Base-by-base conservation (phyloP, 2,329 filamentous ascomycete species). In the Penicillium brevicompactum region DNA sequence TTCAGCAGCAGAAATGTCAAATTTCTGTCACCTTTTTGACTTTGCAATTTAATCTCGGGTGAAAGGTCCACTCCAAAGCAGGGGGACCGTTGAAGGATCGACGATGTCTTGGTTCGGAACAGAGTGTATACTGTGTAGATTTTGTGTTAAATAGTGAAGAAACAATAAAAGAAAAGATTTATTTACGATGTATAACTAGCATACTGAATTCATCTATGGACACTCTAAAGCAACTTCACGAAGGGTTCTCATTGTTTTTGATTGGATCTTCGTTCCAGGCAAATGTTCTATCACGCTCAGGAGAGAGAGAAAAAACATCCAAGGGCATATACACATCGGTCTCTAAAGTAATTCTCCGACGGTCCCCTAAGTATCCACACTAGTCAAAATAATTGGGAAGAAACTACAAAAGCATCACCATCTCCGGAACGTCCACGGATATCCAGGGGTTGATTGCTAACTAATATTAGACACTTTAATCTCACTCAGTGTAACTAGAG, bases 41-140 rank as follows among this genome's bases (percentile, higher is more conserved):
- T 52, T 47, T 41, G 18, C 18, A 41, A 21, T 41, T 41, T 18
- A 41, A 41, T 37, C 27, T 31, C 32, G 46, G 48, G 9, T 24
- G 14, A 47, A 10, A 27, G 49, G 18, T 22, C 51, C 51, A 53
- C 45, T 50, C 21, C 38, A 42, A 41, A 21, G 38, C 18, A 32
- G 21, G 27, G 13, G 32, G 32, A 43, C 51, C 51, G 51, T 53
- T 53, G 38, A 42, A 49, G 13, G 38, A 48, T 49, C 44, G 37
- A 2, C 50, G 37, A 51, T 45, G 21, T 41, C 48, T 51, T 51
- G 22, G 21, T 24, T 45, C 18, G 6, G 4, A 44, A 13, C 34
- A n/a, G 34, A n/a, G 34, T n/a, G 34, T 37, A n/a, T n/a, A n/a
- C 13, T n/a, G 34, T 37, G n/a, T 34, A 34, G 10, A 34, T 4